Evolutionary conservation across 192 early-diverging fungal genomes (phyloP).

Genomic region (Podila epigama): DNA sequence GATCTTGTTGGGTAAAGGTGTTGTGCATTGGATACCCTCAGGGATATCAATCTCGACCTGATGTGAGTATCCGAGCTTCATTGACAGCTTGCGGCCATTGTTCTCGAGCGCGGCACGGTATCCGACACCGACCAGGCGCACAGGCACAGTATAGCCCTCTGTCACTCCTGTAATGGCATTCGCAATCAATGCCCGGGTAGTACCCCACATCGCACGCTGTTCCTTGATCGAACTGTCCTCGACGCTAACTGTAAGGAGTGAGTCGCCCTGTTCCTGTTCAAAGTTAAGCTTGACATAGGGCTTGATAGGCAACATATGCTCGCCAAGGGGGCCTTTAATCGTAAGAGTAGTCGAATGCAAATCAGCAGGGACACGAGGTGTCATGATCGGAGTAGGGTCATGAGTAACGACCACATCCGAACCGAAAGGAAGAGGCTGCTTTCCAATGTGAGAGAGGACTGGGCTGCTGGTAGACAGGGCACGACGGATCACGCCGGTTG

Average conservation of each 20-base stretch:
- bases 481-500: constrained; percentile 24
- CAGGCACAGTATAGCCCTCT: constrained; percentile 84
- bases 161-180: constrained; percentile 90
- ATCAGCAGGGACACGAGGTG: constrained; percentile 67
- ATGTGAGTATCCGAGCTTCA: constrained; percentile 92
- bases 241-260: constrained; percentile 61
- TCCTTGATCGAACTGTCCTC: constrained; percentile 67
- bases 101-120: constrained; percentile 88
- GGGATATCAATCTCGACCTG: constrained; percentile 83
- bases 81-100: constrained; percentile 58
- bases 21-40: constrained; percentile 72
- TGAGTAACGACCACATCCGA: constrained; percentile 77
- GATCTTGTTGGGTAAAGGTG: constrained; percentile 86
- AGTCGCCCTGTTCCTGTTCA: constrained; percentile 46
- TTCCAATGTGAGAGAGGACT: constrained; percentile 82
- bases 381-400: constrained; percentile 67
- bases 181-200: constrained; percentile 86
- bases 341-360: constrained; percentile 68
- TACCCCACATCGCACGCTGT: constrained; percentile 97
- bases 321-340: constrained; percentile 85
- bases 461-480: constrained; percentile 54
- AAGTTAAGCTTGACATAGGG: constrained; percentile 74
- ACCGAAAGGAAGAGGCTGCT: constrained; percentile 75
- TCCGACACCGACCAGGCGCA: constrained; percentile 93
- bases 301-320: constrained; percentile 79